Conservation (phyloP, 495 filamentous ascomycete species). For the Daldinia childiae region DNA sequence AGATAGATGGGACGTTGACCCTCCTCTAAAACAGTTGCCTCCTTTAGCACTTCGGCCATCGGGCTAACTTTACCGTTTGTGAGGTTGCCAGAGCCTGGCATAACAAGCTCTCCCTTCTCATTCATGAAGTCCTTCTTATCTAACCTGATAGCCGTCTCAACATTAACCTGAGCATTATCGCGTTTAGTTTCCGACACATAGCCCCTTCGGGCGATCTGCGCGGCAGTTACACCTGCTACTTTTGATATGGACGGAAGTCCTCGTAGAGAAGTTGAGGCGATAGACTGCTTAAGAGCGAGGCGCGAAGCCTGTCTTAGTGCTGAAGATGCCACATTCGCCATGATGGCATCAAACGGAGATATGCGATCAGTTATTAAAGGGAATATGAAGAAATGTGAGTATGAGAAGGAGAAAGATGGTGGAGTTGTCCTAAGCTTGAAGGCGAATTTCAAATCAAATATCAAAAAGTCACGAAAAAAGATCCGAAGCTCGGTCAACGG, state of each 20-base stretch:
- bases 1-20: slow-evolving; percentile 95
- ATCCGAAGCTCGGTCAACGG: slow-evolving; percentile 40
- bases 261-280: slow-evolving; percentile 60
- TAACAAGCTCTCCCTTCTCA: slow-evolving; percentile 71
- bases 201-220: slow-evolving; percentile 56
- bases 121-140: slow-evolving; percentile 82
- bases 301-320: slow-evolving; percentile 82
- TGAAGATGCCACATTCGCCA: slow-evolving; percentile 76
- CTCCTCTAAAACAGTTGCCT: slow-evolving; percentile 93
- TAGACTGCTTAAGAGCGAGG: slow-evolving; percentile 65
- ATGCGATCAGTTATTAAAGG: slow-evolving; percentile 19
- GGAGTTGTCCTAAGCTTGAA: slow-evolving; percentile 11
- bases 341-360: slow-evolving; percentile 52
- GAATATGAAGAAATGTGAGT: slow-evolving; percentile 13
- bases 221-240: slow-evolving; percentile 50
- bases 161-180: slow-evolving; percentile 80
- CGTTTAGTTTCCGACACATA: slow-evolving; percentile 89
- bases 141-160: slow-evolving; percentile 81
- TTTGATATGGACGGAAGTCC: slow-evolving; percentile 54
- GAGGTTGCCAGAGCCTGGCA: slow-evolving; percentile 66
- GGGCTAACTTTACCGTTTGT: slow-evolving; percentile 73
- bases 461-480: slow-evolving; percentile 29
- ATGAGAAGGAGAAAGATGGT: slow-evolving; percentile 29
- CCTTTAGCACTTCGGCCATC: slow-evolving; percentile 84
- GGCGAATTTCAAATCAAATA: slow-evolving; percentile 32